Percentiles rank a stretch among this genome's conserved stretches.
phyloP scores from a whole-genome alignment of 1,284 basidiomycete genomes.

The Vanrija humicola region DNA sequence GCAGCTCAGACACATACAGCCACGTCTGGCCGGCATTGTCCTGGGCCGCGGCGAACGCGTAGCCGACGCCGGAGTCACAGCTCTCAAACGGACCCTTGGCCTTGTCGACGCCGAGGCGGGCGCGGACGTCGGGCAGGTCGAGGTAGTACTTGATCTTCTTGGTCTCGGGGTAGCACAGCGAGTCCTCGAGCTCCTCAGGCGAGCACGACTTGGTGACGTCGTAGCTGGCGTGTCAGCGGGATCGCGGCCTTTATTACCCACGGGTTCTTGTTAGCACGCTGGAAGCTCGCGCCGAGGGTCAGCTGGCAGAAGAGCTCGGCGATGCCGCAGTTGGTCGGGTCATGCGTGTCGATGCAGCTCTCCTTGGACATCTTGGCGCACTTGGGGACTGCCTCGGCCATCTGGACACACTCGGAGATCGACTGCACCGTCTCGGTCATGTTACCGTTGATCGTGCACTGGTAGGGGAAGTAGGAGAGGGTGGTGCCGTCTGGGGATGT shows the following conservation, averaged over 20 bases:
- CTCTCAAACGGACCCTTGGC: slow-evolving; percentile 54
- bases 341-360: slow-evolving; percentile 46
- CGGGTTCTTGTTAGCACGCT: slow-evolving; percentile 42
- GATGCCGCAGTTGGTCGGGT: slow-evolving; percentile 59
- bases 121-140: slow-evolving; percentile 56
- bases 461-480: slow-evolving; percentile 44
- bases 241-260: no score
- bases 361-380: slow-evolving; percentile 36
- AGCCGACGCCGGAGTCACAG: slow-evolving; percentile 52
- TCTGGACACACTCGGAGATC: slow-evolving; percentile 38
- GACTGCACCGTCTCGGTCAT: slow-evolving; percentile 36
- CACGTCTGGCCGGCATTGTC: slow-evolving; percentile 45
- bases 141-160: slow-evolving; percentile 55
- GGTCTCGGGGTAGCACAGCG: slow-evolving; percentile 50
- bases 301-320: slow-evolving; percentile 57
- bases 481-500: slow-evolving; percentile 8
- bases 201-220: slow-evolving; percentile 63
- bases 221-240: slow-evolving; percentile 48
- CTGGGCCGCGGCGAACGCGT: slow-evolving; percentile 28
- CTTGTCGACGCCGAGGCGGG: slow-evolving; percentile 60
- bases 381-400: slow-evolving; percentile 45
- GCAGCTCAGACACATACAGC: slow-evolving; percentile 62
- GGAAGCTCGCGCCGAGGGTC: slow-evolving; percentile 44
- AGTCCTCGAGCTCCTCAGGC: slow-evolving; percentile 41
- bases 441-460: slow-evolving; percentile 42